These are phyloP conservation scores for Arthromyces matolae DNA, from an alignment of 768 basidiomycete genomes.

Conservation along the genomic window DNA sequence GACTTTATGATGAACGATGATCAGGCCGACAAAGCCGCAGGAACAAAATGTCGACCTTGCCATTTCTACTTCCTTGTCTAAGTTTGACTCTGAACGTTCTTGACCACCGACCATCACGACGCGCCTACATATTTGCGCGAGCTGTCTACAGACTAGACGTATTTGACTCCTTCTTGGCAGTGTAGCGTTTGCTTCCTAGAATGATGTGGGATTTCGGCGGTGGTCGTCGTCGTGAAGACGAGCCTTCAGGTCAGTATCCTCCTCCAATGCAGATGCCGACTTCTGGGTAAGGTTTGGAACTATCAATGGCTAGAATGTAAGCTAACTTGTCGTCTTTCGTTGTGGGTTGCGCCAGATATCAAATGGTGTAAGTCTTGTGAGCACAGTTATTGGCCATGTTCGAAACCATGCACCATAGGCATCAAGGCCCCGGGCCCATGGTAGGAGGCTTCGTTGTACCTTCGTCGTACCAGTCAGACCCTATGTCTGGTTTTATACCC, in stretches of 20 bases:
- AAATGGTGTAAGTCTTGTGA: constrained; percentile 23
- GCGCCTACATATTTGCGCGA: too few relatives aligned
- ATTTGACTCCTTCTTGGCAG: neutral
- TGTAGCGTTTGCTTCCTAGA: constrained; percentile 12
- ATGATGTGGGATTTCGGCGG: constrained; percentile 41
- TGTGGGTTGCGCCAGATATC: constrained; percentile 20
- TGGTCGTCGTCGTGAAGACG: constrained; percentile 18
- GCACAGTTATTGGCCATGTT: neutral
- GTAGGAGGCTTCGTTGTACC: constrained; percentile 9
- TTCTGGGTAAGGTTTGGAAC: constrained; percentile 20
- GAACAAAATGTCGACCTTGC: too few relatives aligned
- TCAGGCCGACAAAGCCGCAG: too few relatives aligned
- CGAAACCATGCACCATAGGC: neutral
- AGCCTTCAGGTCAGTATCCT: constrained; percentile 19
- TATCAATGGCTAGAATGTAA: neutral
- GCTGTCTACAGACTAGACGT: neutral
- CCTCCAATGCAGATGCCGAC: constrained; percentile 22
- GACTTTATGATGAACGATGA: too few relatives aligned
- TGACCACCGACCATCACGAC: too few relatives aligned
- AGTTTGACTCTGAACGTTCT: too few relatives aligned
- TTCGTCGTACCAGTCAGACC: constrained; percentile 11
- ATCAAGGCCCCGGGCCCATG: constrained; percentile 4
- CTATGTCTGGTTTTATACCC: constrained; percentile 8
- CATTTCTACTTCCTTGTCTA: too few relatives aligned
- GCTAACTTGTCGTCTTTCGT: neutral